phyloP scores from a whole-genome alignment of 1,284 basidiomycete genomes.

The Cryptococcus wingfieldii region DNA sequence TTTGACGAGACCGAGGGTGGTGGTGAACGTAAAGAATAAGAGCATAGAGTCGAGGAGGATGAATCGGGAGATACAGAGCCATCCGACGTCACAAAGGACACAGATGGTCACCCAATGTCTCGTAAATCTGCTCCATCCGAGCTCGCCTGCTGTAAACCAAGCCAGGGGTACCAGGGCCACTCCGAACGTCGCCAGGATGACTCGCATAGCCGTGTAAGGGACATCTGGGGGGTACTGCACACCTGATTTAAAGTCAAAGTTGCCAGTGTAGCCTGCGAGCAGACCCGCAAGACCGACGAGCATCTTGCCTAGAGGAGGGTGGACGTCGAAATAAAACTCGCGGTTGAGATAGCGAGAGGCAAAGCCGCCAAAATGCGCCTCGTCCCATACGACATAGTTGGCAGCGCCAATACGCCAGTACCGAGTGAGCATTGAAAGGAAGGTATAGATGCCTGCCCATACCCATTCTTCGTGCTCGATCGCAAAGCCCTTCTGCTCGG shows the following conservation, averaged over 20 bases:
- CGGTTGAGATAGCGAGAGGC: slow-evolving; percentile 80
- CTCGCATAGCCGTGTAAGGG: slow-evolving; percentile 90
- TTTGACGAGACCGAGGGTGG: slow-evolving; percentile 89
- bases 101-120: slow-evolving; percentile 90
- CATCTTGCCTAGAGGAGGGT: slow-evolving; percentile 98
- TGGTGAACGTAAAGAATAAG: slow-evolving; percentile 95
- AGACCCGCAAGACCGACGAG: slow-evolving; percentile 90
- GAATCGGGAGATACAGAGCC: slow-evolving; percentile 94
- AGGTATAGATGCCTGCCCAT: slow-evolving; percentile 79
- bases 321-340: slow-evolving; percentile 61
- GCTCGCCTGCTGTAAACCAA: slow-evolving; percentile 94
- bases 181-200: slow-evolving; percentile 89
- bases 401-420: slow-evolving; percentile 90
- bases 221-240: slow-evolving; percentile 76
- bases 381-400: slow-evolving; percentile 92
- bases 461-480: slow-evolving; percentile 78
- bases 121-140: slow-evolving; percentile 84
- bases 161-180: slow-evolving; percentile 92
- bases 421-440: slow-evolving; percentile 89
- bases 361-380: slow-evolving; percentile 98
- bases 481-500: slow-evolving; percentile 64
- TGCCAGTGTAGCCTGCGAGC: slow-evolving; percentile 84
- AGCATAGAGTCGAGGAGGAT: slow-evolving; percentile 98
- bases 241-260: slow-evolving; percentile 93
- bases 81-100: slow-evolving; percentile 89